Evolutionary conservation across 116 monocot genomes (phyloP).

Genomic region (Papilionanthe hybrid): DNA sequence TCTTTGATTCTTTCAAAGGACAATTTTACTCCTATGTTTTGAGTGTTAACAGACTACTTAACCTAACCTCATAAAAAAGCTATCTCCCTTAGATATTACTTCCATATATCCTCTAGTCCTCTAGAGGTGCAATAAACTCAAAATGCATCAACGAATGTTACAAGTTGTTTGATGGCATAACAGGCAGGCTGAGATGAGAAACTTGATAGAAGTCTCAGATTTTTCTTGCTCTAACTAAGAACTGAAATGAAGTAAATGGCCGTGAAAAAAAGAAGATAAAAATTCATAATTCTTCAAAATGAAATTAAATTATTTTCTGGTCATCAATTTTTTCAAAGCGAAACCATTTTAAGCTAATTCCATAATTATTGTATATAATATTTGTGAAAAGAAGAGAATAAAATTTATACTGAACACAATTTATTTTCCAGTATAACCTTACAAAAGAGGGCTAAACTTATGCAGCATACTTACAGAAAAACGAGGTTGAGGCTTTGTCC

Average conservation of each 20-base stretch:
- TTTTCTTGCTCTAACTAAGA: neutral
- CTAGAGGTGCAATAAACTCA: neutral
- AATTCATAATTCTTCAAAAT: neutral
- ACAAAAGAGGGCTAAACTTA: neutral
- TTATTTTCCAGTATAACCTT: neutral
- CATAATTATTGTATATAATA: neutral
- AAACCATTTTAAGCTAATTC: neutral
- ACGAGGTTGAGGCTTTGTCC: constrained; percentile 49
- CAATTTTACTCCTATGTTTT: neutral
- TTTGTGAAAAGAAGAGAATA: neutral
- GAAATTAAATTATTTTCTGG: neutral
- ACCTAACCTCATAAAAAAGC: neutral
- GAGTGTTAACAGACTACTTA: neutral
- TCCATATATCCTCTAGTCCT: neutral
- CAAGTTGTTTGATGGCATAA: neutral
- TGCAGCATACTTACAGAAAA: constrained; percentile 44
- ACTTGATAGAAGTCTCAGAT: neutral
- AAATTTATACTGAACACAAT: neutral
- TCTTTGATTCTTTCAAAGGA: too few species aligned
- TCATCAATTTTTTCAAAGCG: neutral
- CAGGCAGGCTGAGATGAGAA: neutral
- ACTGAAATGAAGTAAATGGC: neutral
- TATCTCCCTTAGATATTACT: neutral
- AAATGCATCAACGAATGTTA: neutral
- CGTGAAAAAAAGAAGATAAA: neutral